Evolutionary conservation across 78 protist species (phyloP).

Genomic region (Guillardia theta): DNA sequence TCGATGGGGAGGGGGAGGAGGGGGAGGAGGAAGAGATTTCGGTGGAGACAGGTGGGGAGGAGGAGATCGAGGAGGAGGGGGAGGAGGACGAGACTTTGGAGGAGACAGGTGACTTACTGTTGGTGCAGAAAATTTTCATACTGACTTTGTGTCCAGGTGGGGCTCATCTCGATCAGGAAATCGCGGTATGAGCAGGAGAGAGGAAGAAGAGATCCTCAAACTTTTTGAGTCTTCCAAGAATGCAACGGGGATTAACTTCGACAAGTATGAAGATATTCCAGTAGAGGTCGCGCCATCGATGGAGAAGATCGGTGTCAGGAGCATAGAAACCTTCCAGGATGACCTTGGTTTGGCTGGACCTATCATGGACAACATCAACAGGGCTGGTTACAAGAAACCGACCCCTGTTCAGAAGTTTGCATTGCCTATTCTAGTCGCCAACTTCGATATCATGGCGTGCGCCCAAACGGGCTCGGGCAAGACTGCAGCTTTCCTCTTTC

Average conservation of each 20-base stretch:
- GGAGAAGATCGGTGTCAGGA: neutral
- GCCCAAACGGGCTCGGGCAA: conserved; percentile 96
- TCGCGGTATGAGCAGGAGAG: neutral
- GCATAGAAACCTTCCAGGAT: neutral
- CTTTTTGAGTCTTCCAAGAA: neutral
- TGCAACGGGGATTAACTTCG: conserved; percentile 79
- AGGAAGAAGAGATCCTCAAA: neutral
- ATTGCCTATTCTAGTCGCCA: conserved; percentile 74
- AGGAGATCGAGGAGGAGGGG: neutral
- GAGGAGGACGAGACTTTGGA: neutral
- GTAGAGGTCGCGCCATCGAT: conserved; percentile 43
- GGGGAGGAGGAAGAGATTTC: neutral
- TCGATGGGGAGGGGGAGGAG: neutral
- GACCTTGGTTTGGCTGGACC: neutral
- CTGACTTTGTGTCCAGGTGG: neutral
- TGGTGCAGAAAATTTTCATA: neutral
- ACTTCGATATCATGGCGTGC: conserved; percentile 98
- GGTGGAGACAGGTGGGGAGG: neutral
- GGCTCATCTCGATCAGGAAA: neutral
- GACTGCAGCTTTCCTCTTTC: conserved; percentile 93
- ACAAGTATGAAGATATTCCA: conserved; percentile 78
- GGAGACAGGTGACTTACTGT: neutral
- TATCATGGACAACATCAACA: conserved; percentile 56
- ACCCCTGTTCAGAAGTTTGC: conserved; percentile 96
- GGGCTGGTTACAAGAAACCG: conserved; percentile 76